These are phyloP conservation scores for Phycomyces nitens DNA, from an alignment of 192 early-diverging fungal species.

Conservation along the genomic window DNA sequence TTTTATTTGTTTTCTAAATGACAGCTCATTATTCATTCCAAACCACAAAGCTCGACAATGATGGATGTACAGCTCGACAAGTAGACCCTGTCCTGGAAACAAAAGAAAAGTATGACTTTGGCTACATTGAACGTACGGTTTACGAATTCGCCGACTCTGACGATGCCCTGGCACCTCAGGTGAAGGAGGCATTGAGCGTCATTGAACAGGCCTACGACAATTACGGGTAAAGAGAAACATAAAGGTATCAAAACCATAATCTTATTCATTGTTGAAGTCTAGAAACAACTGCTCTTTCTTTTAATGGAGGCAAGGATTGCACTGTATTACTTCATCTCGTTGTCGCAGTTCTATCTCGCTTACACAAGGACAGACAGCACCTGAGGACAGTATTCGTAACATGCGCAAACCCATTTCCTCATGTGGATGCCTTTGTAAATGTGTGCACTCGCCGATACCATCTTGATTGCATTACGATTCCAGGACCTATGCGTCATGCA, in stretches of 20 bases:
- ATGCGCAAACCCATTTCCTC: conserved; percentile 71
- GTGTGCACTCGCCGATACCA: conserved; percentile 65
- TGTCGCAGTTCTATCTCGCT: conserved; percentile 53
- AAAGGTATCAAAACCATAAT: no score
- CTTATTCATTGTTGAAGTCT: no score
- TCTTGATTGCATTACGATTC: conserved; percentile 61
- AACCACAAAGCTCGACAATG: no score
- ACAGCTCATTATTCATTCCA: no score
- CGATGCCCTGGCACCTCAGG: conserved; percentile 27
- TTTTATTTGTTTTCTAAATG: no score
- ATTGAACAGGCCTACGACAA: conserved; percentile 49
- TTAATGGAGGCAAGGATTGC: conserved; percentile 98
- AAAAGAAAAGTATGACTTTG: conserved; percentile 27
- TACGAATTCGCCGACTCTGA: conserved; percentile 34
- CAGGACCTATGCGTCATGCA: conserved; percentile 74
- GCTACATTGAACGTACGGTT: conserved; percentile 32
- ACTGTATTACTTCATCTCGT: conserved; percentile 85
- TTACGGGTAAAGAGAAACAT: conserved; percentile 69
- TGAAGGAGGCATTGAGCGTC: conserved; percentile 46
- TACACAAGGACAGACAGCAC: neutral
- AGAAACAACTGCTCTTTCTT: conserved; percentile 69
- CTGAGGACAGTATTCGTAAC: conserved; percentile 67
- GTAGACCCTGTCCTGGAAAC: conserved; percentile 22
- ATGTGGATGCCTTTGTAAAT: conserved; percentile 86
- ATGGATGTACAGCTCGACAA: conserved; percentile 19